Evolutionary conservation across 257 asterid genomes (phyloP), one percentile per base, ranked within the genome.

Genomic region (Misopates orontium): DNA sequence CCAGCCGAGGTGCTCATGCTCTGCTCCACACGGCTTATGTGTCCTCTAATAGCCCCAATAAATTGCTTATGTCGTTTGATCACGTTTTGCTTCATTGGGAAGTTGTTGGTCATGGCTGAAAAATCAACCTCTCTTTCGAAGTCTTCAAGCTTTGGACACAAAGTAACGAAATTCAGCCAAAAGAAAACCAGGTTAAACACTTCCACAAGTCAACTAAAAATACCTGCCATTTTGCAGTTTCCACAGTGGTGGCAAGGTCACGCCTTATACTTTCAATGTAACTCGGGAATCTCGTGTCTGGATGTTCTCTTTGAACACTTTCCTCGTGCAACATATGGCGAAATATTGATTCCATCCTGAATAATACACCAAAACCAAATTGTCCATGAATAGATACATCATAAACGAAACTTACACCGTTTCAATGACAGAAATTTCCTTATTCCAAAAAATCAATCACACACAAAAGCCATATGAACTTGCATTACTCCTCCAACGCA

Each of bases 201-300:
- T 57, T 58, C 41, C 40, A 22, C 20, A 28, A 19, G 21, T 51
- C 56, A n/a, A 49, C 56, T 19, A 28, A 47, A 6, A 49, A 44
- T 64, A 79, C 84, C 84, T 79, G 84, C 84, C 84, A 79, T 60
- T 79, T 79, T 64, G 80, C 80, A 28, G 84, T 79, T 71, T 72
- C 80, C 39, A 79, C 45, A 60, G 72, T 59, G 32, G 80, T 75
- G 21, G 69, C 73, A 72, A 79, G 84, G 69, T 72, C 80, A 48
- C 78, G 80, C 56, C 51, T 65, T n/a, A 75, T 73, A 75, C 56
- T 19, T 23, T 75, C 76, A 23, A 71, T 56, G 55, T 80, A 75
- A 67, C 62, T 76, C 36, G 32, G 66, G 56, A 75, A 69, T 42
- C 44, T 69, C 18, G 51, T 48, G 52, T 71, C 68, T 32, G 32